Evolutionary conservation across 768 basidiomycete genomes (phyloP).

Genomic region (Sporobolomyces phaffii): DNA sequence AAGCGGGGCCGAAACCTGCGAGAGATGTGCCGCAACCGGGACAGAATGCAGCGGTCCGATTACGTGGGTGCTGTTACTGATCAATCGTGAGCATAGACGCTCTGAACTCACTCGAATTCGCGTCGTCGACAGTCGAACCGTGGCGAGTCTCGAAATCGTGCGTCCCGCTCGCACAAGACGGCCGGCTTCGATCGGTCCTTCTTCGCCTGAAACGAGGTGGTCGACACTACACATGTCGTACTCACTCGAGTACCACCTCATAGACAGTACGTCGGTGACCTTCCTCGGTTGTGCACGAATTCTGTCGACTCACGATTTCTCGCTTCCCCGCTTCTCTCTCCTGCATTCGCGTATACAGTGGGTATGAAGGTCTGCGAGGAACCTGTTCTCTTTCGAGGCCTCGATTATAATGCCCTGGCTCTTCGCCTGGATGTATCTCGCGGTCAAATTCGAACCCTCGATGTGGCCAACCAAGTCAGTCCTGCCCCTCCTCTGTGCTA

Average conservation of each 20-base stretch:
- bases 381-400: too few species aligned
- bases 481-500: not conserved
- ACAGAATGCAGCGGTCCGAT: not conserved
- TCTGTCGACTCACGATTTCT: not conserved
- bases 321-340: too few species aligned
- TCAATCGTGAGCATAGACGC: too few species aligned
- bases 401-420: too few species aligned
- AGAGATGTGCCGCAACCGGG: not conserved
- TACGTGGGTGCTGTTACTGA: not conserved
- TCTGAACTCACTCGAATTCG: not conserved
- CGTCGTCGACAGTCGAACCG: not conserved
- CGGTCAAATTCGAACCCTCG: too few species aligned
- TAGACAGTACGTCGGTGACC: slow-evolving; percentile 3
- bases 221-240: slow-evolving; percentile 6
- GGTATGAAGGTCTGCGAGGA: too few species aligned
- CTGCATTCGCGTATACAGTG: too few species aligned
- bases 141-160: not conserved
- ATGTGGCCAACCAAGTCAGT: too few species aligned
- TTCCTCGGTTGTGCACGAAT: too few species aligned
- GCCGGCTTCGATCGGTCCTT: not conserved
- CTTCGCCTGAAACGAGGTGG: slow-evolving; percentile 2
- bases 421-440: too few species aligned
- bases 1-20: not conserved
- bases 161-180: not conserved
- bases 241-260: slow-evolving; percentile 1